Evolutionary conservation across 306 rosid species (phyloP), one percentile per base, ranked within the genome.

Genomic region (Medicago lupulina): DNA sequence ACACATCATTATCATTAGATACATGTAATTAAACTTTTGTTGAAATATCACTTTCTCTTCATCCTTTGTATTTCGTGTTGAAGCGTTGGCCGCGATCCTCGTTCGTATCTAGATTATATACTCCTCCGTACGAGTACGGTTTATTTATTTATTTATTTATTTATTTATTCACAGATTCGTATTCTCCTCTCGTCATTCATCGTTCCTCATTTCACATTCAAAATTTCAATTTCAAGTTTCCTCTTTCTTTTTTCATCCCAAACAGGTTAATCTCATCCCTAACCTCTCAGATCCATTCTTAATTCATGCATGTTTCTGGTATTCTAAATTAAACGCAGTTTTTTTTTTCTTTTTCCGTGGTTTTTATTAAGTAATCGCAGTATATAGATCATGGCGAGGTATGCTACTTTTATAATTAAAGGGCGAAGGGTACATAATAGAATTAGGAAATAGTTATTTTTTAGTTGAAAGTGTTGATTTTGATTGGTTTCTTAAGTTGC

Each of bases 241-340:
- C 1, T 21, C 8, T 13, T 18, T 5, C 1, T 18, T 8, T 44
- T 13, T 62, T 43, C 65, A 66, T 51, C 81, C 77, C 44, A 75
- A 82, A 53, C 88, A 85, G 88, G 88, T 85, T 41, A 25, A 13
- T 3, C 76, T 16, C 59, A 70, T 21, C 3, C 9, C 2, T 64
- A 57, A 68, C 49, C 60, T 50, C 10, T 14, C 59, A 46, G 84
- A 82, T 85, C 83, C 83, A 16, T 82, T 79, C 14, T 53, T 67
- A 13, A 19, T 75, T 65, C 21, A 4, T 61, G 15, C 34, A 15
- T 60, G 31, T 67, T 65, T 60, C 7, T 36, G 4, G 38, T 66
- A 11, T 10, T 19, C 16, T 71, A 23, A 38, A 41, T 63, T 74
- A 14, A 73, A 55, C 67, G 78, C 57, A 17, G 54, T 46, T 66